phyloP scores from a whole-genome alignment of 2,329 filamentous ascomycete species.

The Clonostachys sp. region DNA sequence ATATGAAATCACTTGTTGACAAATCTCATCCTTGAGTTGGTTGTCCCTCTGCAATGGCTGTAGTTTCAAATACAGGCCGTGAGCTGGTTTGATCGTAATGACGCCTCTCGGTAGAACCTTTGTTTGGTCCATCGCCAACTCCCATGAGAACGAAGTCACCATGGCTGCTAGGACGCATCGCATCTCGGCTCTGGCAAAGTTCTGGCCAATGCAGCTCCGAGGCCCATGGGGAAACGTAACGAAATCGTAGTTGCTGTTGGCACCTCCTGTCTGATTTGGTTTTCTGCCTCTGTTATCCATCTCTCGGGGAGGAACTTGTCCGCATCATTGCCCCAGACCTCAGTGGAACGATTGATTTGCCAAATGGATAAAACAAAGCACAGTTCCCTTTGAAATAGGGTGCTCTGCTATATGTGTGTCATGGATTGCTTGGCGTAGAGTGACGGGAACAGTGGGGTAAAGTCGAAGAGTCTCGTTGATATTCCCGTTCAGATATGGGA shows the following conservation, averaged over 20 bases:
- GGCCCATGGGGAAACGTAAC: conserved; percentile 69
- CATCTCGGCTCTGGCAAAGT: conserved; percentile 70
- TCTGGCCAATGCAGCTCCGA: conserved; percentile 17
- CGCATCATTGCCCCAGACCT: conserved; percentile 65
- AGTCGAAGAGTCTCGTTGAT: conserved; percentile 64
- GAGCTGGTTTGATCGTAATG: conserved; percentile 63
- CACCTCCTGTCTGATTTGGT: conserved; percentile 62
- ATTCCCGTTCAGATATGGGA: conserved; percentile 67
- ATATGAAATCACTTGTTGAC: too few relatives aligned
- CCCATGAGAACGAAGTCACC: conserved; percentile 59
- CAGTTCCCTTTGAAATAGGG: conserved; percentile 60
- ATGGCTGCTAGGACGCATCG: conserved; percentile 66
- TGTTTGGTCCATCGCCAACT: conserved; percentile 51
- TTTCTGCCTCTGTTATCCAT: conserved; percentile 48
- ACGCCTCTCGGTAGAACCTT: conserved; percentile 56
- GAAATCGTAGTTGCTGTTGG: conserved; percentile 64
- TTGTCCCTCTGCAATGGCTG: conserved; percentile 8
- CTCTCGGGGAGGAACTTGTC: conserved; percentile 64
- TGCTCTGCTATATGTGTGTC: conserved; percentile 54
- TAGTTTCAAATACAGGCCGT: conserved; percentile 56
- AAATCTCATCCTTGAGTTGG: too few relatives aligned
- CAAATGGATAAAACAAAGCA: conserved; percentile 51
- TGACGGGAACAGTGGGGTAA: conserved; percentile 62
- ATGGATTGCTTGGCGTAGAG: conserved; percentile 52
- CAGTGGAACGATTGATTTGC: conserved; percentile 58